A percentile compares a stretch with the other conserved stretches of the same genome.
These are phyloP conservation scores for Komagataella ulmi DNA, from an alignment of 805 yeast genomes.

Conservation along the genomic window DNA sequence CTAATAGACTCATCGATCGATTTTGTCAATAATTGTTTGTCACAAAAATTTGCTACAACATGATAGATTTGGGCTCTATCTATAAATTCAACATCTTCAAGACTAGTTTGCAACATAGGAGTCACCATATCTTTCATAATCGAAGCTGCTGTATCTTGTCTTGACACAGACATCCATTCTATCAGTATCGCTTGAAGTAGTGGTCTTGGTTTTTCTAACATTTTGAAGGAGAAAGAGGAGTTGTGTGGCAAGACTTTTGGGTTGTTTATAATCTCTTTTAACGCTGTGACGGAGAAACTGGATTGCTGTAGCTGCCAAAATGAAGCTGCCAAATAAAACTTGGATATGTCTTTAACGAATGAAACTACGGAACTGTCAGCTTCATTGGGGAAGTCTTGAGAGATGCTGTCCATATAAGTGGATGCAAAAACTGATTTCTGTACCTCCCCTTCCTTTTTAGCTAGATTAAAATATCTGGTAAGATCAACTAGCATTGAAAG, in stretches of 20 bases:
- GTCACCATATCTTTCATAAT: conserved; percentile 45
- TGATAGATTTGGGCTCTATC: conserved; percentile 33
- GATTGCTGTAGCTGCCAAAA: conserved; percentile 55
- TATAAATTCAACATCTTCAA: conserved; percentile 8
- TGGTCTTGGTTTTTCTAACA: conserved; percentile 9
- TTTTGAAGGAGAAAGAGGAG: conserved; percentile 5
- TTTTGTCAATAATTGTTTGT: conserved; percentile 38
- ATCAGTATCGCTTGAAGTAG: conserved; percentile 30
- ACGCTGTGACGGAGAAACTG: conserved; percentile 39
- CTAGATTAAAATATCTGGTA: conserved; percentile 24
- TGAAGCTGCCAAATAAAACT: conserved; percentile 40
- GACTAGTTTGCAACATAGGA: conserved; percentile 20
- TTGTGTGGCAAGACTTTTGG: background rate
- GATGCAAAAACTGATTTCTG: conserved; percentile 42
- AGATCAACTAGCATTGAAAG: conserved; percentile 23
- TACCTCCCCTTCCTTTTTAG: conserved; percentile 21
- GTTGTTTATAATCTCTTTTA: conserved; percentile 17
- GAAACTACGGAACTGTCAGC: background rate
- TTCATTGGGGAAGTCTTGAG: conserved; percentile 7
- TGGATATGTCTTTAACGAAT: conserved; percentile 13
- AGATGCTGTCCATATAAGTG: conserved; percentile 26
- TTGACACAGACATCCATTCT: conserved; percentile 60
- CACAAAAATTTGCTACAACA: conserved; percentile 62
- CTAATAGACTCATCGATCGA: conserved; percentile 29
- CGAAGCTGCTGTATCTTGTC: conserved; percentile 48